Conservation (phyloP, 2,329 filamentous ascomycete species). For the Apiospora koreana region DNA sequence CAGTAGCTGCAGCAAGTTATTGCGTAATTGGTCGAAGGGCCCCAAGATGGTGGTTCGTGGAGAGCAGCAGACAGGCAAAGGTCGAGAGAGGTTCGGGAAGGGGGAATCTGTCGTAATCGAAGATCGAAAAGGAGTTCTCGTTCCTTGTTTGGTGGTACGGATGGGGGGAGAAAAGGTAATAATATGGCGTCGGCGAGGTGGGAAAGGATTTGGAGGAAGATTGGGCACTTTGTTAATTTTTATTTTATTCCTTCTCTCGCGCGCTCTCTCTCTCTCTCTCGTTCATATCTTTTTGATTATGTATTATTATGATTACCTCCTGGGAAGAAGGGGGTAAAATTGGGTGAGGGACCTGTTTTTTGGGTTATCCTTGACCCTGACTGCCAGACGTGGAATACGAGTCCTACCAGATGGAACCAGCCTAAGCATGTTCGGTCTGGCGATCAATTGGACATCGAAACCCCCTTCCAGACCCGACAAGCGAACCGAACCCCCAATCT, state of each 20-base stretch:
- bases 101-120: neutral
- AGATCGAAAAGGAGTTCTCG: neutral
- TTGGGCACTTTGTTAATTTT: neutral
- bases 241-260: neutral
- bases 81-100: neutral
- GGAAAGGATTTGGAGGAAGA: neutral
- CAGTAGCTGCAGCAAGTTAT: constrained; percentile 1
- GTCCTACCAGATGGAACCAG: constrained; percentile 5
- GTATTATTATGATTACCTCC: neutral
- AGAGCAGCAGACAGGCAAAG: neutral
- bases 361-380: constrained; percentile 7
- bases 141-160: neutral
- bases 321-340: constrained; percentile 8
- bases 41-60: neutral
- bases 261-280: neutral
- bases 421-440: constrained; percentile 4
- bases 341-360: neutral
- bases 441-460: constrained; percentile 3
- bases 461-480: neutral
- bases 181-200: neutral
- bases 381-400: constrained; percentile 5
- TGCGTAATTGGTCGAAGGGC: neutral
- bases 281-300: neutral
- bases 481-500: constrained; percentile 2
- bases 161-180: neutral